Evolutionary conservation across 2,329 filamentous ascomycete species (phyloP).

Genomic region (Metarhizium robertsii): DNA sequence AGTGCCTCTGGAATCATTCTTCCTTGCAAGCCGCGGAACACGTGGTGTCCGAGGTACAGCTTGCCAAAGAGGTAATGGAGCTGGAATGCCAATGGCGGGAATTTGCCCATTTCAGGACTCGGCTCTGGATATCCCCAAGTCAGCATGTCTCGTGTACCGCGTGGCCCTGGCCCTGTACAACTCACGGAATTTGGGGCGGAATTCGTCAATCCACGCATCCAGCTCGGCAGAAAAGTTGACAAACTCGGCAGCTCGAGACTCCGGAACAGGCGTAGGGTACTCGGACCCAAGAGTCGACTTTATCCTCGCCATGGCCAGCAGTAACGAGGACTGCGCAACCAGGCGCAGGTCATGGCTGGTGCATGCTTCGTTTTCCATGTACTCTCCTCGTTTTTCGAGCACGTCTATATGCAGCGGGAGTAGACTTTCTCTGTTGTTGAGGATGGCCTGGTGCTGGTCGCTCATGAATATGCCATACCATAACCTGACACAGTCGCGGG

Average conservation of each 20-base stretch:
- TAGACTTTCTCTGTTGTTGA: slow-evolving; percentile 2
- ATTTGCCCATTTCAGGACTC: slow-evolving; percentile 1
- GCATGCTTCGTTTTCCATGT: neutral
- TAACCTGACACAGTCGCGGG: slow-evolving; percentile 22
- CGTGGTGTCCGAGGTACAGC: slow-evolving; percentile 6
- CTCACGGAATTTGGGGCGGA: neutral
- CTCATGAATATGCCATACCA: slow-evolving; percentile 28
- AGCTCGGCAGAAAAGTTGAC: neutral
- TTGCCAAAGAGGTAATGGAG: slow-evolving; percentile 4
- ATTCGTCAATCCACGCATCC: neutral
- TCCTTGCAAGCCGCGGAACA: slow-evolving; percentile 2
- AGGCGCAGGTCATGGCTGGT: slow-evolving; percentile 1
- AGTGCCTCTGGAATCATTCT: neutral
- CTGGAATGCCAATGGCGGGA: neutral
- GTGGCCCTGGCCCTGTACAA: neutral
- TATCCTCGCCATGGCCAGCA: slow-evolving; percentile 1
- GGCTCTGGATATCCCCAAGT: neutral
- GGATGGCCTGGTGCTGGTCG: slow-evolving; percentile 22
- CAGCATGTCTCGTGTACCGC: neutral
- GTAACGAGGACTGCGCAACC: neutral
- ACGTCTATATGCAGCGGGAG: neutral
- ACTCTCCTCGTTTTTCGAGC: neutral
- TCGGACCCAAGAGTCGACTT: slow-evolving; percentile 1
- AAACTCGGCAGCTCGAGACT: neutral
- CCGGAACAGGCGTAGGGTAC: neutral